Conservation (phyloP, 208 protist genomes). For the Blastocrithidia nonstop region DNA sequence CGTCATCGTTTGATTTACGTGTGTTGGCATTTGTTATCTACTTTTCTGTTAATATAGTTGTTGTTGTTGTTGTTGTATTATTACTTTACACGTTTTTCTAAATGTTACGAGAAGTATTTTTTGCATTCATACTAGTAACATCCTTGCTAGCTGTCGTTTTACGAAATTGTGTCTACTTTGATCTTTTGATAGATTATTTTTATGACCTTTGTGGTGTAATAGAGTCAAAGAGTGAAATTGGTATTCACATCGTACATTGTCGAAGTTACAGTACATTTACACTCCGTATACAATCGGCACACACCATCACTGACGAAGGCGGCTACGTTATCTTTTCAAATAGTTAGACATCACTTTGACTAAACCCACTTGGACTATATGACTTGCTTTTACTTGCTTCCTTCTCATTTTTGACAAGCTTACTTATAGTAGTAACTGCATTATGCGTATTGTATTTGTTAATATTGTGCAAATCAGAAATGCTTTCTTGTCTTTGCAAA, state of each 20-base stretch:
- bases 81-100: too few species aligned
- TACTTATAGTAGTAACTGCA: background rate
- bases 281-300: constrained; percentile 41
- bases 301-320: constrained; percentile 19
- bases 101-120: too few species aligned
- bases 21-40: background rate
- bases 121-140: too few species aligned
- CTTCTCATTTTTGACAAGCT: background rate
- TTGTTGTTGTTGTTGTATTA: background rate
- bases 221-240: constrained; percentile 28
- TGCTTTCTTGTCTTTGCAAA: background rate
- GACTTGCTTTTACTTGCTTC: too few species aligned
- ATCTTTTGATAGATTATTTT: too few species aligned
- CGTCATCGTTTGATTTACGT: background rate
- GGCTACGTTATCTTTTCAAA: too few species aligned
- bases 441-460: background rate
- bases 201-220: too few species aligned
- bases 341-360: too few species aligned
- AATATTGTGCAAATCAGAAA: background rate
- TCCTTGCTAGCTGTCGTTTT: too few species aligned
- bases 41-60: background rate
- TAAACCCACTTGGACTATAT: too few species aligned
- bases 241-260: constrained; percentile 51
- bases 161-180: too few species aligned
- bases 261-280: constrained; percentile 26